These are phyloP conservation scores for Pinus albicaulis DNA, from an alignment of 75 land plant species.

Conservation along the genomic window DNA sequence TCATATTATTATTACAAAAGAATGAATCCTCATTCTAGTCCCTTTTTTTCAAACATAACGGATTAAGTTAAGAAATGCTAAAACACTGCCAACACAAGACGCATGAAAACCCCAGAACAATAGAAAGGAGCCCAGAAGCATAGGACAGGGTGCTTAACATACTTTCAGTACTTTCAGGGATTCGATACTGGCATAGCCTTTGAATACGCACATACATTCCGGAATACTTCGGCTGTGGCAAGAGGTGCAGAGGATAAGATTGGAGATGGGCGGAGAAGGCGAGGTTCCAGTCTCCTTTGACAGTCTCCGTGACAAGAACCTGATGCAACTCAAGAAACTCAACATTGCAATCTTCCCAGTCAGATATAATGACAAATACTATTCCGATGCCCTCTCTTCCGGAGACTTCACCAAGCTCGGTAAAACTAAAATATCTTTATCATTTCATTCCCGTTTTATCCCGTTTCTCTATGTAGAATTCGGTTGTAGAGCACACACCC, in stretches of 20 bases:
- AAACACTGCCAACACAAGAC: too few relatives aligned
- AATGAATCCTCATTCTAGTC: too few relatives aligned
- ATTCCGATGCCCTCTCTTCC: slow-evolving; percentile 86
- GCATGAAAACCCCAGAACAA: too few relatives aligned
- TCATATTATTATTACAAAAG: too few relatives aligned
- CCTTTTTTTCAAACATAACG: too few relatives aligned
- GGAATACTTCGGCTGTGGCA: too few relatives aligned
- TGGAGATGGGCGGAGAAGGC: slow-evolving; percentile 27
- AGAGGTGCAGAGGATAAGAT: background rate
- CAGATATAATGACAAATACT: slow-evolving; percentile 94
- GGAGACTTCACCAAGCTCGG: slow-evolving; percentile 96
- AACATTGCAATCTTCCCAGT: slow-evolving; percentile 93
- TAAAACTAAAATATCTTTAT: slow-evolving; percentile 13
- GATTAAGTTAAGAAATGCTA: too few relatives aligned
- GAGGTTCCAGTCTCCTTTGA: slow-evolving; percentile 68
- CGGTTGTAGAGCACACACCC: background rate
- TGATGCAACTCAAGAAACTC: slow-evolving; percentile 98
- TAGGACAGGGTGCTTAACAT: background rate
- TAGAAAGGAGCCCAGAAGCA: slow-evolving; percentile 11
- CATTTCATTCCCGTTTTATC: background rate
- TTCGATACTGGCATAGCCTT: background rate
- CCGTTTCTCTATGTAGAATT: background rate
- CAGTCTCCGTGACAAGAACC: slow-evolving; percentile 89
- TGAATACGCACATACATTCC: too few relatives aligned
- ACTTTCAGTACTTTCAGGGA: background rate